phyloP scores from a whole-genome alignment of 148 eudicot species.

The Rhododendron griersonianum region DNA sequence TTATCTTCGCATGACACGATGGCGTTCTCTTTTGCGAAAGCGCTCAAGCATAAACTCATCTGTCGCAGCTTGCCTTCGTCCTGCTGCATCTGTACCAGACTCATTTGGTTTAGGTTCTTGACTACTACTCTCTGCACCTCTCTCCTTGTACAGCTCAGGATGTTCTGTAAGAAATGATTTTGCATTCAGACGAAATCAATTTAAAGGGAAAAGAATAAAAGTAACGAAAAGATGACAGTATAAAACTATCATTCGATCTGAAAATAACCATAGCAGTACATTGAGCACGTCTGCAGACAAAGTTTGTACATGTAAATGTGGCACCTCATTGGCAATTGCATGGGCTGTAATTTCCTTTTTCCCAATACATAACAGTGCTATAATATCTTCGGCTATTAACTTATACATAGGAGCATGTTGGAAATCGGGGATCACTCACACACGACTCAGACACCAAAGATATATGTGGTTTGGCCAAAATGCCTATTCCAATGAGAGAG shows the following conservation, averaged over 20 bases:
- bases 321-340: neutral
- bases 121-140: conserved; percentile 45
- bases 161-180: conserved; percentile 52
- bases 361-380: neutral
- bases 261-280: neutral
- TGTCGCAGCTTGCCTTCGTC: conserved; percentile 83
- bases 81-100: conserved; percentile 43
- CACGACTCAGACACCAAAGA: neutral
- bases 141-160: conserved; percentile 73
- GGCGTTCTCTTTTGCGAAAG: conserved; percentile 89
- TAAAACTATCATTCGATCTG: neutral
- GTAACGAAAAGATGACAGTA: neutral
- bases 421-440: neutral
- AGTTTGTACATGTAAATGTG: neutral
- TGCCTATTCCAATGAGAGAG: neutral
- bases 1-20: conserved; percentile 86
- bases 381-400: neutral
- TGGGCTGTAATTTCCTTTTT: neutral
- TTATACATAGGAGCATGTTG: neutral
- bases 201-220: neutral
- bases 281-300: neutral
- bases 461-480: neutral
- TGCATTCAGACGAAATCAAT: neutral
- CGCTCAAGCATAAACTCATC: conserved; percentile 92
- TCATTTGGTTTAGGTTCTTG: conserved; percentile 43